phyloP scores from a whole-genome alignment of 371 early-diverging fungal species.

The Lichtheimia ornata region DNA sequence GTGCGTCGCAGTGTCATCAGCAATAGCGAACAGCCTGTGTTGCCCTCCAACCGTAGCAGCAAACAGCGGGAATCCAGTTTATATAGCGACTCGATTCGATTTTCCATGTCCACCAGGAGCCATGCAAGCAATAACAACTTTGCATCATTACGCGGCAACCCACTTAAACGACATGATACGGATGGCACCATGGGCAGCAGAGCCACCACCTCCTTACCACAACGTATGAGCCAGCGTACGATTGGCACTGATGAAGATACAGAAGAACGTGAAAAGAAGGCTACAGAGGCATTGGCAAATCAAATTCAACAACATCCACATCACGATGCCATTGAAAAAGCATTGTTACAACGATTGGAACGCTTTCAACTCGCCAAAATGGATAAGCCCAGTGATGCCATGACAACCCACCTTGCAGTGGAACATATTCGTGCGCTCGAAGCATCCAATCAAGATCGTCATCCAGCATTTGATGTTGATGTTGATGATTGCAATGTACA shows the following conservation, averaged over 20 bases:
- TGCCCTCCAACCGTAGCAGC: conserved; percentile 26
- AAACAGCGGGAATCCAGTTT: conserved; percentile 39
- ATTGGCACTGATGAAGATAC: not conserved
- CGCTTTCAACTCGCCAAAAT: conserved; percentile 23
- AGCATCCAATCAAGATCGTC: conserved; percentile 14
- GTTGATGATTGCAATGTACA: conserved; percentile 6
- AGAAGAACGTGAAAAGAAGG: conserved; percentile 5
- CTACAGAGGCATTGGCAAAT: conserved; percentile 10
- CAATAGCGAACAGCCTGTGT: conserved; percentile 21
- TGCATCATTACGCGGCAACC: conserved; percentile 13
- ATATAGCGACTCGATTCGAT: conserved; percentile 39
- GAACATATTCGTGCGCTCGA: conserved; percentile 47
- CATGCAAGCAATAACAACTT: conserved; percentile 21
- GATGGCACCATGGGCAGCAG: not conserved
- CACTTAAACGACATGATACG: conserved; percentile 17
- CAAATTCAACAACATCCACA: not conserved
- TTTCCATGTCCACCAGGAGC: conserved; percentile 31
- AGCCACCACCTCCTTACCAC: not conserved
- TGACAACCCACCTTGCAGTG: conserved; percentile 31
- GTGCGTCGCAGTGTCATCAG: conserved; percentile 19
- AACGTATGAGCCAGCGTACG: conserved; percentile 5
- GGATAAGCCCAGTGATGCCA: conserved; percentile 37
- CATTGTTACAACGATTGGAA: conserved; percentile 34
- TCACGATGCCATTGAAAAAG: conserved; percentile 35
- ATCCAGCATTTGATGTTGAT: not conserved